Evolutionary conservation across 2,329 filamentous ascomycete species (phyloP).

Genomic region (Chaetothyriales sp.): DNA sequence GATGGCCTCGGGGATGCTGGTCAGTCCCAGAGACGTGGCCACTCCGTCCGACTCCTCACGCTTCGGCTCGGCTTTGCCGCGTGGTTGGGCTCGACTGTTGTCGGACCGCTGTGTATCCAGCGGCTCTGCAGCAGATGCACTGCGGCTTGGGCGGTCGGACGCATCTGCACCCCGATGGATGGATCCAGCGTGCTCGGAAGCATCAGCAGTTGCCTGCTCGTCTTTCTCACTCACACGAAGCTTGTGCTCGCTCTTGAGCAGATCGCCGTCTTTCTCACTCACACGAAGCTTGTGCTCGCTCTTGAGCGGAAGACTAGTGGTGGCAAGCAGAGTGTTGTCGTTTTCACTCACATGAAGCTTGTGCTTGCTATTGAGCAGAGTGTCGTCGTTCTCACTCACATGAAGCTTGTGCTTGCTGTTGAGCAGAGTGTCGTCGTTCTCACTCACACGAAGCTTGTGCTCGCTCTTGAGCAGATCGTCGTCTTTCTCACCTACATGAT

Average conservation of each 20-base stretch:
- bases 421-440: not conserved
- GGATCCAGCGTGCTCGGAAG: not conserved
- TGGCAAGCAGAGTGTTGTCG: too few relatives aligned
- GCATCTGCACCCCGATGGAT: too few relatives aligned
- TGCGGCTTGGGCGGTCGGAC: too few relatives aligned
- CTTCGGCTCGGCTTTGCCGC: not conserved
- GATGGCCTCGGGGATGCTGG: slow-evolving; percentile 15
- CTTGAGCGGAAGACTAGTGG: too few relatives aligned
- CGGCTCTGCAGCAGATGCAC: not conserved
- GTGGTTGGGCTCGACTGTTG: not conserved
- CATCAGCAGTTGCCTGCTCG: not conserved
- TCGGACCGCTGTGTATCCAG: not conserved
- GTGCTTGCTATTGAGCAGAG: too few relatives aligned
- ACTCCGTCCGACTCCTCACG: not conserved
- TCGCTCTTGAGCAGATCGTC: too few relatives aligned
- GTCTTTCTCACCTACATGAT: too few relatives aligned
- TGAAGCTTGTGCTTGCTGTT: not conserved
- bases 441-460: not conserved
- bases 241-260: not conserved
- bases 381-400: not conserved
- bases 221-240: not conserved
- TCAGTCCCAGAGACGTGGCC: not conserved
- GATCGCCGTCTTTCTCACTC: too few relatives aligned
- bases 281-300: too few relatives aligned
- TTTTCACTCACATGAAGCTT: too few relatives aligned